A percentile compares a stretch with the other conserved stretches of the same genome.
phyloP scores from a whole-genome alignment of 306 rosid genomes.

The Trifolium pratense region DNA sequence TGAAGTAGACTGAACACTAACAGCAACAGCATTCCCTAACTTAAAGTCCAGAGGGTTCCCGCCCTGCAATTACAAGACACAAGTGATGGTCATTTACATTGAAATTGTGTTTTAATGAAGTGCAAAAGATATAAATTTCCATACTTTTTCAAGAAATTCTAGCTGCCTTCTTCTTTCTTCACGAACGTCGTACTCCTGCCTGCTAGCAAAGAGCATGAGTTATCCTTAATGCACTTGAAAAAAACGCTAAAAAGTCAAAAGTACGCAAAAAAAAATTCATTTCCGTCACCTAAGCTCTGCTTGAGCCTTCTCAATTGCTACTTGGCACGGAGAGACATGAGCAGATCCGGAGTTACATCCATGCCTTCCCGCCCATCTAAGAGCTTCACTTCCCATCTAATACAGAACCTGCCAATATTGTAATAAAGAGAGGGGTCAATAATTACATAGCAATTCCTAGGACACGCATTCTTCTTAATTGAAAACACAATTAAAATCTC shows the following conservation, averaged over 20 bases:
- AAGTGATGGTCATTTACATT: constrained; percentile 37
- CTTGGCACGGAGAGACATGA: constrained; percentile 87
- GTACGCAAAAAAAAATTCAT: constrained; percentile 27
- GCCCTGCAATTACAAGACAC: constrained; percentile 67
- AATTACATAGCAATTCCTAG: constrained; percentile 21
- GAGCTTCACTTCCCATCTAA: constrained; percentile 63
- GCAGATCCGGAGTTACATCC: constrained; percentile 81
- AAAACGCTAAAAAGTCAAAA: constrained; percentile 32
- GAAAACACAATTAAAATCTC: too few relatives aligned
- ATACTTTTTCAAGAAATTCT: constrained; percentile 96
- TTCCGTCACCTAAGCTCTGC: constrained; percentile 83
- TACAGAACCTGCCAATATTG: constrained; percentile 43
- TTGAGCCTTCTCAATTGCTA: constrained; percentile 94
- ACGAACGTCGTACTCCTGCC: constrained; percentile 89
- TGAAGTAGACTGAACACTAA: constrained; percentile 96
- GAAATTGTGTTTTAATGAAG: constrained; percentile 15
- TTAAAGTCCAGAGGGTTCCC: constrained; percentile 97
- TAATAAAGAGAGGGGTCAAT: constrained; percentile 23
- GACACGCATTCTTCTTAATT: too few relatives aligned
- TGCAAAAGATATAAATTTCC: constrained; percentile 46
- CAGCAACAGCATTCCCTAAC: constrained; percentile 82
- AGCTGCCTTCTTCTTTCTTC: constrained; percentile 95
- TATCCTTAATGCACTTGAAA: constrained; percentile 33
- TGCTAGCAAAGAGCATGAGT: constrained; percentile 58
- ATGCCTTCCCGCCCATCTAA: constrained; percentile 77